Evolutionary conservation across 2,329 filamentous ascomycete species (phyloP), one percentile per base, ranked within the genome.

Genomic region (Pestalotiopsis sp.): DNA sequence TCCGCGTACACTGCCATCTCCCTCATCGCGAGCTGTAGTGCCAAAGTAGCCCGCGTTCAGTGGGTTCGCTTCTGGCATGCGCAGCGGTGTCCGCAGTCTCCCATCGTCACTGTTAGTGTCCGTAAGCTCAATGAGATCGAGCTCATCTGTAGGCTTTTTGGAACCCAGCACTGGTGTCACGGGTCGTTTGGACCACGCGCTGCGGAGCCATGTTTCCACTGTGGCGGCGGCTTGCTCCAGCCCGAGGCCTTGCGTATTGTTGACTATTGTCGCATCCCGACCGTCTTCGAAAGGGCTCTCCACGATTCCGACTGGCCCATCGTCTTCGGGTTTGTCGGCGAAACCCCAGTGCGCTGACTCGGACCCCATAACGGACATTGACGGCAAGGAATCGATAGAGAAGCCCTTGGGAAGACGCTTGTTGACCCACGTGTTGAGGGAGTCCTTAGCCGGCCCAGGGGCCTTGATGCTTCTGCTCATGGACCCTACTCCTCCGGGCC

Each of bases 171-270:
- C 79, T 1, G 86, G 86, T n/a, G 86, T 87, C 23, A 80, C 80
- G 1, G 86, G 85, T 4, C 87, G 85, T 75, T 91, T 91, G 5
- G 87, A 84, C 69, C 94, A 93, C 49, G 97, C 90, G 71, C 94
- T 93, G 70, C 95, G 87, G 69, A 98, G 85, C 94, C 96, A 99
- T 1, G 91, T 92, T 81, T 98, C 96, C 38, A 98, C 91, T 2
- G 92, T 92, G 5, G 93, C 92, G 1, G 95, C 94, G 11, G 97
- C 91, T 71, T 95, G 93, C 75, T 97, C 94, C 2, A 98, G 83
- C 1, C 87, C 84, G 3, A 80, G 84, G 14, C 86, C 85, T 61
- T 86, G 84, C 63, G 82, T 80, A n/a, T 81, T 79, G 4, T 80
- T 73, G 12, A 84, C 70, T 7, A 71, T 75, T 49, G 77, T 68